Evolutionary conservation across 805 yeast genomes (phyloP).

Genomic region (Metschnikowia drakensbergensis): DNA sequence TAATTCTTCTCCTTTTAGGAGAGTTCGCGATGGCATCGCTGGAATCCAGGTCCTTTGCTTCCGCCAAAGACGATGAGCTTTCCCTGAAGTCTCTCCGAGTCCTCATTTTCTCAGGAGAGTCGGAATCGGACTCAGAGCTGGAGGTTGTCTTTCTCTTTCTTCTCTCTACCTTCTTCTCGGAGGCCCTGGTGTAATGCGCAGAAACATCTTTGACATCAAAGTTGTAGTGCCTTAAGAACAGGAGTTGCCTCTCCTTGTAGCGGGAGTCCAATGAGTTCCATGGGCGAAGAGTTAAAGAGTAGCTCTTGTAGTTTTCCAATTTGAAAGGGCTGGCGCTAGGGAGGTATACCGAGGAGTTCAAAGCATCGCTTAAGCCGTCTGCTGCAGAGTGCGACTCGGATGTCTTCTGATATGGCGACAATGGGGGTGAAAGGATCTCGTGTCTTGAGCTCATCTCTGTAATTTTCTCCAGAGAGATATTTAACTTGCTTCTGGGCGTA

Average conservation of each 20-base stretch:
- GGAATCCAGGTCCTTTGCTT: slow-evolving; percentile 1
- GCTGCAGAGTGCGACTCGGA: slow-evolving; percentile 12
- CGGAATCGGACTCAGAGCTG: slow-evolving; percentile 33
- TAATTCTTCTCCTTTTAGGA: slow-evolving; percentile 40
- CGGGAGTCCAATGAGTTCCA: slow-evolving; percentile 44
- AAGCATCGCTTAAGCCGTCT: slow-evolving; percentile 1
- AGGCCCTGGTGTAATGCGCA: slow-evolving; percentile 8
- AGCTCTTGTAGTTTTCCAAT: slow-evolving; percentile 43
- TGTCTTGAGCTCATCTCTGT: slow-evolving; percentile 11
- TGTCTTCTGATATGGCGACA: slow-evolving; percentile 22
- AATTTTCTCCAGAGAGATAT: not conserved
- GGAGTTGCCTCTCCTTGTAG: slow-evolving; percentile 47
- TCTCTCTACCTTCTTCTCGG: slow-evolving; percentile 18
- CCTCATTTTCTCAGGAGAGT: slow-evolving; percentile 47
- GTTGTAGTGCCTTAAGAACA: slow-evolving; percentile 52
- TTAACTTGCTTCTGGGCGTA: not conserved
- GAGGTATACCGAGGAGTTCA: slow-evolving; percentile 15
- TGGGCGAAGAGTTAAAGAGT: slow-evolving; percentile 49
- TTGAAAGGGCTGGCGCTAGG: slow-evolving; percentile 38
- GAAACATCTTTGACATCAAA: slow-evolving; percentile 19
- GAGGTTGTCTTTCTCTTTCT: slow-evolving; percentile 15
- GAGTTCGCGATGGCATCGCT: slow-evolving; percentile 20
- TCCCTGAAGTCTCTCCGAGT: slow-evolving; percentile 55
- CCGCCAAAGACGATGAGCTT: slow-evolving; percentile 7
- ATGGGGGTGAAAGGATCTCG: slow-evolving; percentile 27